Evolutionary conservation across 1,284 basidiomycete genomes (phyloP).

Genomic region (Pyrrhoderma lamaoense): DNA sequence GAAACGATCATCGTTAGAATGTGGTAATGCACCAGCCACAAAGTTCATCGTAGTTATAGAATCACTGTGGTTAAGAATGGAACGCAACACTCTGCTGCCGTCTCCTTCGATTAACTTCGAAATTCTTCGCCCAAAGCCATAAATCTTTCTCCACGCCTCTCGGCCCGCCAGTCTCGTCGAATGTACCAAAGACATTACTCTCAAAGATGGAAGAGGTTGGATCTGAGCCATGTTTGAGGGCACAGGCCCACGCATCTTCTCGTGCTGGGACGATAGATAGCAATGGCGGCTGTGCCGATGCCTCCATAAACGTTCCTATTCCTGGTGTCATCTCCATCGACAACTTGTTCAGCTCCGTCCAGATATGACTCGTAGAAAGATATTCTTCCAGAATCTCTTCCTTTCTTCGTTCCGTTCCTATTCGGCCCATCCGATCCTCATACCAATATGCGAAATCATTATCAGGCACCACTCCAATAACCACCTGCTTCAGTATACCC

Average conservation of each 20-base stretch:
- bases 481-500: neutral
- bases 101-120: neutral
- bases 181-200: conserved; percentile 6
- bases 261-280: conserved; percentile 8
- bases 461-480: conserved; percentile 10
- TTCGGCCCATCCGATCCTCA: neutral
- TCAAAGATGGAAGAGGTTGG: neutral
- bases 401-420: neutral
- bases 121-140: conserved; percentile 12
- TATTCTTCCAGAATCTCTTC: conserved; percentile 2
- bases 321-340: too few relatives aligned
- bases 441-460: conserved; percentile 1
- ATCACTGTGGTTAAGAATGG: too few relatives aligned
- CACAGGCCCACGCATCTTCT: conserved; percentile 8
- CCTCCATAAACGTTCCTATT: too few relatives aligned
- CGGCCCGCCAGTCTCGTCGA: neutral
- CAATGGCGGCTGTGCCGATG: too few relatives aligned
- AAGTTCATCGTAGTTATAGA: too few relatives aligned
- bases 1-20: too few relatives aligned
- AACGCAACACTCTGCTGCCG: too few relatives aligned
- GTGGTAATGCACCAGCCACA: too few relatives aligned
- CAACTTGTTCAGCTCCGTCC: neutral
- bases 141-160: neutral
- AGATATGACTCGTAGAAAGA: conserved; percentile 9
- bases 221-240: neutral